A percentile compares a stretch with the other conserved stretches of the same genome.
Conservation (phyloP, 306 rosid species). For the Acacia confusa region DNA sequence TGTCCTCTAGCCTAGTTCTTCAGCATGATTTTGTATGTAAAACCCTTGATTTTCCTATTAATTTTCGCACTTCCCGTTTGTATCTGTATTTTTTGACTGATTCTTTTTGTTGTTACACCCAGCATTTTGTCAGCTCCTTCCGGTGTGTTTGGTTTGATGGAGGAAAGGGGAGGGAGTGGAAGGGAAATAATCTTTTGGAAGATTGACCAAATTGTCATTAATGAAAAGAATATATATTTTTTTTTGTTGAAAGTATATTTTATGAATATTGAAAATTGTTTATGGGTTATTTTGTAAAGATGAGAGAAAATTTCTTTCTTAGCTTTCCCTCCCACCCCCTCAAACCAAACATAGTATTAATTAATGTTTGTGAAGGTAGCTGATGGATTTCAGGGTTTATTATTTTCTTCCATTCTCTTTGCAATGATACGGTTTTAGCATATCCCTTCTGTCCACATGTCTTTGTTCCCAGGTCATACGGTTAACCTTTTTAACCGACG, state of each 20-base stretch:
- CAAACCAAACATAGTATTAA: too few relatives aligned
- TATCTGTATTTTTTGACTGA: constrained; percentile 15
- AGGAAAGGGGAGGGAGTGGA: too few relatives aligned
- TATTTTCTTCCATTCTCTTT: not conserved
- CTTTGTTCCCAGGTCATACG: not conserved
- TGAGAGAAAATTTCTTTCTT: too few relatives aligned
- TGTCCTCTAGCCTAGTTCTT: constrained; percentile 28
- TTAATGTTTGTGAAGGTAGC: constrained; percentile 25
- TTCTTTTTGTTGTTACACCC: constrained; percentile 1
- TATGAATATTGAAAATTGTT: too few relatives aligned
- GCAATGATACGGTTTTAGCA: not conserved
- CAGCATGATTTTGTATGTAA: constrained; percentile 53
- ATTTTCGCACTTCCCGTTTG: constrained; percentile 25
- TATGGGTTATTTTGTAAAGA: too few relatives aligned
- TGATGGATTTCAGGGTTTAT: constrained; percentile 26
- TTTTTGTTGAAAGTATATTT: too few relatives aligned
- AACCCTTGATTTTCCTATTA: constrained; percentile 31
- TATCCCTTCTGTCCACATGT: not conserved
- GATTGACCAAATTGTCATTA: too few relatives aligned
- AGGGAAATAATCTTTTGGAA: too few relatives aligned
- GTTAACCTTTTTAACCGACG: not conserved
- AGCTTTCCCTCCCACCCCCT: too few relatives aligned
- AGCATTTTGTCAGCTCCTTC: constrained; percentile 5
- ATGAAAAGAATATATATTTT: too few relatives aligned
- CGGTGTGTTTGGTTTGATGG: too few relatives aligned